Percentiles rank a stretch among this genome's conserved stretches.
Conservation (phyloP, 192 early-diverging fungal species). For the Mortierella antarctica region DNA sequence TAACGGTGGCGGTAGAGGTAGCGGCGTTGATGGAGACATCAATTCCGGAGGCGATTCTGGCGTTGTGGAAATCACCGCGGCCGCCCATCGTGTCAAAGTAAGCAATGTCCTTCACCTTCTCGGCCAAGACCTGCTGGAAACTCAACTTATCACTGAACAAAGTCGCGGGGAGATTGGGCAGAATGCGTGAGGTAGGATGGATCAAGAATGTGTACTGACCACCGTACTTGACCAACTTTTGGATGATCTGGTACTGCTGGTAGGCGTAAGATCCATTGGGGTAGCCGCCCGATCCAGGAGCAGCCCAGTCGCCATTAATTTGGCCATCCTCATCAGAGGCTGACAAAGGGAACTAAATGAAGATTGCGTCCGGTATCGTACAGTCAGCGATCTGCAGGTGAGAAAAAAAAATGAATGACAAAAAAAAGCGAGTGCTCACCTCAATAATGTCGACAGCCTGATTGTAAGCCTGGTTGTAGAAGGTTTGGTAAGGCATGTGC, state of each 20-base stretch:
- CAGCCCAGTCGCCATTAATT: constrained; percentile 24
- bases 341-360: constrained; percentile 18
- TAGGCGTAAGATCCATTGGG: constrained; percentile 15
- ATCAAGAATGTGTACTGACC: constrained; percentile 32
- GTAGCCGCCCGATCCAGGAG: constrained; percentile 12
- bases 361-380: too few species aligned
- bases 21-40: too few species aligned
- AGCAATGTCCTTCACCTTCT: too few species aligned
- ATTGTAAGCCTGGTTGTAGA: constrained; percentile 27
- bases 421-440: background rate
- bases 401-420: too few species aligned
- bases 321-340: constrained; percentile 28
- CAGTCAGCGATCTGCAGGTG: too few species aligned
- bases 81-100: too few species aligned
- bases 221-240: constrained; percentile 32
- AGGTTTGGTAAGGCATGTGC: constrained; percentile 22
- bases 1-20: too few species aligned
- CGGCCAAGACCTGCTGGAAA: constrained; percentile 11
- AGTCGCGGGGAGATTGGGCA: background rate
- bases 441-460: constrained; percentile 25
- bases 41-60: too few species aligned
- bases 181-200: constrained; percentile 1
- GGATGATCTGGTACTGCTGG: constrained; percentile 7
- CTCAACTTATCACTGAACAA: constrained; percentile 17
- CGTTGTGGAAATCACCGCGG: too few species aligned